Percentiles rank a stretch among this genome's conserved stretches.
Conservation (phyloP, 257 asterid genomes). For the Solanum chilense region DNA sequence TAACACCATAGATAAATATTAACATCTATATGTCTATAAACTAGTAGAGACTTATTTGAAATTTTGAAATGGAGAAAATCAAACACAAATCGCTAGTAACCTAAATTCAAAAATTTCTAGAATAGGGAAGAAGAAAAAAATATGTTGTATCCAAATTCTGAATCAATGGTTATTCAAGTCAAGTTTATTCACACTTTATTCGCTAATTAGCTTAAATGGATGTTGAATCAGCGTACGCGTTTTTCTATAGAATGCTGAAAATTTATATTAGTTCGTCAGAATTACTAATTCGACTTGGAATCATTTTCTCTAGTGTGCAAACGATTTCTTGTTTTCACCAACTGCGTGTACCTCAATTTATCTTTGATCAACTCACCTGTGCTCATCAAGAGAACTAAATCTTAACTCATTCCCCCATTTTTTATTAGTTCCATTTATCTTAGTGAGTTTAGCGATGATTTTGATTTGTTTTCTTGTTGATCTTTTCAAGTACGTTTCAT, state of each 20-base stretch:
- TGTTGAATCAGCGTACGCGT: neutral
- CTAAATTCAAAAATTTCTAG: too few species aligned
- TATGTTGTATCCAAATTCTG: neutral
- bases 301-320: constrained; percentile 6
- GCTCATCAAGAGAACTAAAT: neutral
- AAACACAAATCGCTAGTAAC: too few species aligned
- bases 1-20: too few species aligned
- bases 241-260: constrained; percentile 3
- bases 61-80: too few species aligned
- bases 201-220: neutral
- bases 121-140: too few species aligned
- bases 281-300: neutral
- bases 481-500: neutral
- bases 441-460: neutral
- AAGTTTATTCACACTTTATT: neutral
- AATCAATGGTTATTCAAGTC: neutral
- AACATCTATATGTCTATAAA: too few species aligned
- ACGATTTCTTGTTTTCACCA: neutral
- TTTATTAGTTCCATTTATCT: neutral
- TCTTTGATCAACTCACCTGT: neutral
- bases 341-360: neutral
- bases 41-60: too few species aligned
- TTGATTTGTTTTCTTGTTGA: neutral
- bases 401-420: neutral
- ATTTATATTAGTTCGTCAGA: neutral